Evolutionary conservation across 495 filamentous ascomycete species (phyloP).

Genomic region (Choiromyces venosus): DNA sequence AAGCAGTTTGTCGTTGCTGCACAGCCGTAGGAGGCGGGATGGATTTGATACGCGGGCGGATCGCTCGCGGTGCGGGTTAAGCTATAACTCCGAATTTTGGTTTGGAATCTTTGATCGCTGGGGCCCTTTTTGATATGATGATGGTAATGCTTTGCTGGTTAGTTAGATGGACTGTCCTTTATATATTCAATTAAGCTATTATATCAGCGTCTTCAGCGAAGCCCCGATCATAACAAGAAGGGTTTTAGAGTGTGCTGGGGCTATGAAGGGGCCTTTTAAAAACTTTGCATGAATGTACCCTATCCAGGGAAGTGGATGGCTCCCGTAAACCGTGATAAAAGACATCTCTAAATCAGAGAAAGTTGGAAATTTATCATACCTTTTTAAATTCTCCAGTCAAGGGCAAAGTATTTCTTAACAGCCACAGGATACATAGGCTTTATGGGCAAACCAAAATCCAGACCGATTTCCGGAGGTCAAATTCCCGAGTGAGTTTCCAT

Average conservation of each 20-base stretch:
- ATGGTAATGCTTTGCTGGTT: not conserved
- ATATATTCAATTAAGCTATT: not conserved
- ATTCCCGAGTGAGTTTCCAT: not conserved
- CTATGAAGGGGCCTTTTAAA: not conserved
- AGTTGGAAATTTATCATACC: too few relatives aligned
- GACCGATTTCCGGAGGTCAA: not conserved
- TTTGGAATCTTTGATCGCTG: not conserved
- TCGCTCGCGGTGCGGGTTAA: not conserved
- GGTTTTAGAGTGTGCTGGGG: not conserved
- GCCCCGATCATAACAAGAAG: not conserved
- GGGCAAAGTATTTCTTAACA: not conserved
- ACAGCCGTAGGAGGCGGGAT: not conserved
- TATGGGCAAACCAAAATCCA: not conserved
- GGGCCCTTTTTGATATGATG: not conserved
- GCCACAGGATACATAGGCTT: not conserved
- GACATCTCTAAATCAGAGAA: not conserved
- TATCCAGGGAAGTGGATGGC: not conserved
- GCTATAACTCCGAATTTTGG: not conserved
- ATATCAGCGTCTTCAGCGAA: not conserved
- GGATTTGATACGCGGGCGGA: not conserved
- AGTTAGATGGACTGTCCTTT: not conserved
- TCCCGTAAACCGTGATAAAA: not conserved
- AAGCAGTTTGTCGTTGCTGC: conserved; percentile 46
- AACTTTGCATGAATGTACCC: not conserved
- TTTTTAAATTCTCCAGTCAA: too few relatives aligned